A percentile compares a stretch with the other conserved stretches of the same genome.
Evolutionary conservation across 352 stramenopile genomes (phyloP).

Genomic region (Stramenopiles sp.): DNA sequence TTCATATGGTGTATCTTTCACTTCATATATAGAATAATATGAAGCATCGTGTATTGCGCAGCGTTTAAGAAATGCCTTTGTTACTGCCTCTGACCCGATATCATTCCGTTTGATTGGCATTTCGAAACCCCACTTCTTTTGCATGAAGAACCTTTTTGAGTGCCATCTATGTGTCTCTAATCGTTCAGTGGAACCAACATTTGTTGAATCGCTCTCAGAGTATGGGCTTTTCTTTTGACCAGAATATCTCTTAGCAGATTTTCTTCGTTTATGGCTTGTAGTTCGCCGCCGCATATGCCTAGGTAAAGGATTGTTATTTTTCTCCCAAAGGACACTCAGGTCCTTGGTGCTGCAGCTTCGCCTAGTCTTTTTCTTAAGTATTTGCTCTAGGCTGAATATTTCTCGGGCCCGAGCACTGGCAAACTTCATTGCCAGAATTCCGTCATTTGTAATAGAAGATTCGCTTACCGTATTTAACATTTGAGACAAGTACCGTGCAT

Average conservation of each 20-base stretch:
- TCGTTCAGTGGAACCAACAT: neutral
- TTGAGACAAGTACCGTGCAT: too few relatives aligned
- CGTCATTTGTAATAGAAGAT: too few relatives aligned
- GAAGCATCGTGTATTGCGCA: neutral
- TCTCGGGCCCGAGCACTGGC: neutral
- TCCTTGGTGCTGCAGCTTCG: neutral
- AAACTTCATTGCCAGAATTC: neutral
- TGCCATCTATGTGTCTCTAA: slow-evolving; percentile 7
- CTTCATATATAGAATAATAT: neutral
- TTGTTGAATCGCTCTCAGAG: neutral
- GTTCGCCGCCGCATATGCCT: neutral
- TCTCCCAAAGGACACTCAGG: neutral
- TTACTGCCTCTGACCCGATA: neutral
- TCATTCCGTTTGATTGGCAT: neutral
- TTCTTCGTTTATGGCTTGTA: slow-evolving; percentile 7
- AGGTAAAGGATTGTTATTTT: neutral
- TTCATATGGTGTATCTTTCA: neutral
- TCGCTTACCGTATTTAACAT: too few relatives aligned
- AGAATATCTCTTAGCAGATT: neutral
- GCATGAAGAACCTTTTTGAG: neutral
- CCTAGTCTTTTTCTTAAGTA: neutral
- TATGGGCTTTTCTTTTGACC: neutral
- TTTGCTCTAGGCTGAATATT: neutral
- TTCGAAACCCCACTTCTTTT: neutral
- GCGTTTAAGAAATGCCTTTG: neutral